Evolutionary conservation across 805 yeast genomes (phyloP).

Genomic region (Saccharomycopsis vini): DNA sequence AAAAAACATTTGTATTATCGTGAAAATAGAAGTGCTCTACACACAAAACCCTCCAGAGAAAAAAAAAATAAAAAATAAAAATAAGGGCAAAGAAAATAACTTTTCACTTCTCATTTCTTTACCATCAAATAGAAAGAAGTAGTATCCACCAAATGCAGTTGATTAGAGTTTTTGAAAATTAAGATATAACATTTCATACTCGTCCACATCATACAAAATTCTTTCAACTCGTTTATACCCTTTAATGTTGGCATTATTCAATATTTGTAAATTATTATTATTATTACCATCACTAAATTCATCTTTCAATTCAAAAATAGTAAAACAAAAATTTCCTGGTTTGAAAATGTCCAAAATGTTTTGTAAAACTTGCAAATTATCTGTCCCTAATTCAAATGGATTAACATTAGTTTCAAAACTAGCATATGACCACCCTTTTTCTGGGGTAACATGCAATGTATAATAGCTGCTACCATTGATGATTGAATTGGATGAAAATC

Average conservation of each 20-base stretch:
- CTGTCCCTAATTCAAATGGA: constrained; percentile 29
- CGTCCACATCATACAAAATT: constrained; percentile 65
- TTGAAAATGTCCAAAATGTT: constrained; percentile 56
- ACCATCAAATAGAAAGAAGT: neutral
- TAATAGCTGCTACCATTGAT: constrained; percentile 55
- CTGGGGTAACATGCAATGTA: constrained; percentile 92
- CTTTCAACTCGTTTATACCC: constrained; percentile 58
- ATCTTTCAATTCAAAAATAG: constrained; percentile 36
- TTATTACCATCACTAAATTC: constrained; percentile 15
- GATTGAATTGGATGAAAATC: constrained; percentile 83
- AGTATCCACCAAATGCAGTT: no score
- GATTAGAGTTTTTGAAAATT: constrained; percentile 40
- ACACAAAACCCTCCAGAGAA: neutral
- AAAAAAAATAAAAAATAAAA: no score
- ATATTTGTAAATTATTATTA: constrained; percentile 27
- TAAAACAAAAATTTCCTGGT: constrained; percentile 68
- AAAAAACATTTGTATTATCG: no score
- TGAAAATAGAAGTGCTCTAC: neutral
- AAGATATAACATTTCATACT: constrained; percentile 63
- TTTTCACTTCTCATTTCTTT: neutral
- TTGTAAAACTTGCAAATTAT: constrained; percentile 46
- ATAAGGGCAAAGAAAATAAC: neutral
- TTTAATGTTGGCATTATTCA: constrained; percentile 29
- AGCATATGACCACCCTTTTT: constrained; percentile 89
- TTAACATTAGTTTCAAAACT: constrained; percentile 87